Evolutionary conservation across 2,329 filamentous ascomycete species (phyloP).

Genomic region (Diaporthe longicolla): DNA sequence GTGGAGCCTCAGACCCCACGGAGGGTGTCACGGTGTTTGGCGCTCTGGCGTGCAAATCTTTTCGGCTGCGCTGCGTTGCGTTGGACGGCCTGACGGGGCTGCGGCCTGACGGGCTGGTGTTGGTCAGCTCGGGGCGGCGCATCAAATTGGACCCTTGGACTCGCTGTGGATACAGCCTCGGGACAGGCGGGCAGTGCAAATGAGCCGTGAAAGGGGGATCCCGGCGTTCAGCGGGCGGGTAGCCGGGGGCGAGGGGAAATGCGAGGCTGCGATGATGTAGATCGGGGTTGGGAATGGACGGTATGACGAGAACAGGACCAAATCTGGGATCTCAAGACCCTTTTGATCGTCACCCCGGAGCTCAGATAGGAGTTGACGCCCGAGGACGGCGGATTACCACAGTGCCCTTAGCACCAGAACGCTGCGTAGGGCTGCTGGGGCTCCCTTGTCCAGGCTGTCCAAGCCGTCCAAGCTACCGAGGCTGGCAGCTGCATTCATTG

Average conservation of each 20-base stretch:
- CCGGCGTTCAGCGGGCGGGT: slow-evolving; percentile 26
- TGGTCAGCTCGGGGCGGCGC: slow-evolving; percentile 21
- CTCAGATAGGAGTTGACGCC: slow-evolving; percentile 15
- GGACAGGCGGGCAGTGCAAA: slow-evolving; percentile 31
- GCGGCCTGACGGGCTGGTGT: slow-evolving; percentile 9
- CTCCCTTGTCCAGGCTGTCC: not conserved
- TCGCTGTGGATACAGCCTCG: slow-evolving; percentile 23
- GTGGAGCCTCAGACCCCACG: not conserved
- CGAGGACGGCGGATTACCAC: slow-evolving; percentile 7
- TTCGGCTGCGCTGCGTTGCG: not conserved
- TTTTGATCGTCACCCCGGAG: slow-evolving; percentile 24
- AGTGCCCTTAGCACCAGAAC: not conserved
- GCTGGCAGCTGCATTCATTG: slow-evolving; percentile 8
- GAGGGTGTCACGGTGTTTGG: not conserved
- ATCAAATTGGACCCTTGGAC: slow-evolving; percentile 26
- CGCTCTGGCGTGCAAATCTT: not conserved
- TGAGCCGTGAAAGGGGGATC: slow-evolving; percentile 30
- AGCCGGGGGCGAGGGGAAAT: not conserved
- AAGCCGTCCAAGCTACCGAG: not conserved
- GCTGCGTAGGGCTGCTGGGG: slow-evolving; percentile 33
- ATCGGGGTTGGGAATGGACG: slow-evolving; percentile 7
- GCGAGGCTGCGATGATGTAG: slow-evolving; percentile 30
- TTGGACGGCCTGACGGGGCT: slow-evolving; percentile 4
- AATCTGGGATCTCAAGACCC: slow-evolving; percentile 5
- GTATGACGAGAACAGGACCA: slow-evolving; percentile 33